phyloP scores from a whole-genome alignment of 805 yeast species.

The Yamadazyma sp. region DNA sequence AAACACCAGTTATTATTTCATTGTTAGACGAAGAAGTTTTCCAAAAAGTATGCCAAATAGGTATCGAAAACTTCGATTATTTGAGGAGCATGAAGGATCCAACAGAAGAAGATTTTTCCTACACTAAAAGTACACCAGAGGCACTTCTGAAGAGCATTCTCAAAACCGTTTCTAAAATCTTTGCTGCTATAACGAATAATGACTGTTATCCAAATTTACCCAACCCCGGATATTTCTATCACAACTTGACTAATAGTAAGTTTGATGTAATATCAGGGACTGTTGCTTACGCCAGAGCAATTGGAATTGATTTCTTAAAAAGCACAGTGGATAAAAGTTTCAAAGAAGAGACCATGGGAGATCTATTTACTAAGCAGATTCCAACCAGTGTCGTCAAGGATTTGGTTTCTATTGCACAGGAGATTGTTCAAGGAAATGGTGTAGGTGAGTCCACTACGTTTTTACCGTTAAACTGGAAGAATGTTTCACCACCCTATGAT shows the following conservation, averaged over 20 bases:
- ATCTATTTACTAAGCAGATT: constrained; percentile 10
- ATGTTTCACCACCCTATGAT: constrained; percentile 38
- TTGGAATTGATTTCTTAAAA: constrained; percentile 38
- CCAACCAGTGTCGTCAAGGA: constrained; percentile 43
- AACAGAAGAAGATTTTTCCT: constrained; percentile 3
- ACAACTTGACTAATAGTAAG: constrained; percentile 6
- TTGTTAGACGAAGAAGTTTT: constrained; percentile 53
- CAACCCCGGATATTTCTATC: constrained; percentile 29
- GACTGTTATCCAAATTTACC: constrained; percentile 37
- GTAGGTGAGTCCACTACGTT: constrained; percentile 17
- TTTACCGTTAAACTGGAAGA: constrained; percentile 29
- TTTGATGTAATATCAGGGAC: constrained; percentile 22
- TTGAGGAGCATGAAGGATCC: background rate
- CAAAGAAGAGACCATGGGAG: background rate
- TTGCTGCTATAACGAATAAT: constrained; percentile 42
- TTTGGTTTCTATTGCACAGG: constrained; percentile 41
- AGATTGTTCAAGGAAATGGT: constrained; percentile 30
- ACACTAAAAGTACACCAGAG: constrained; percentile 23
- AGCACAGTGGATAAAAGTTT: constrained; percentile 15
- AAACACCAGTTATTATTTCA: constrained; percentile 42
- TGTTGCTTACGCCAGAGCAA: constrained; percentile 38
- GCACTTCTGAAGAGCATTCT: constrained; percentile 41
- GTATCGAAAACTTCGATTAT: constrained; percentile 10
- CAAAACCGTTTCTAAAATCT: constrained; percentile 40
- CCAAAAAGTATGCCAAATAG: constrained; percentile 23